Conservation (phyloP, 1,284 basidiomycete genomes). For the Leccinum colubrinum region DNA sequence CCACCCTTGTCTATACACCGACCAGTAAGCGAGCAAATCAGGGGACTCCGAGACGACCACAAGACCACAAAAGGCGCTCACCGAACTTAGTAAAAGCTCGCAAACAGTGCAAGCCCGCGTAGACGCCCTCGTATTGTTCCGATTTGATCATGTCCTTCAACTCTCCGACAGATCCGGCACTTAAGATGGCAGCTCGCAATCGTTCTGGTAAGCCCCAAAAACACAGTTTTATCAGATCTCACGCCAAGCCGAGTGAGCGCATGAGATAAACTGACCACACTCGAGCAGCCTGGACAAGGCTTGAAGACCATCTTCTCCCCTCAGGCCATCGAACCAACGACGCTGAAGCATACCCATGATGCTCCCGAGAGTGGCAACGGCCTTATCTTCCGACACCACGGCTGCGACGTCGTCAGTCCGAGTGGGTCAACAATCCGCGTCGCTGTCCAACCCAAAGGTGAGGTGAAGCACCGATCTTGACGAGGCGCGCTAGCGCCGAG, state of each 20-base stretch:
- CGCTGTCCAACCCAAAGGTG: background rate
- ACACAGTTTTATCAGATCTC: background rate
- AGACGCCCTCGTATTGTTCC: conserved; percentile 1
- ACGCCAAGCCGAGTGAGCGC: background rate
- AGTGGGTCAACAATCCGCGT: background rate
- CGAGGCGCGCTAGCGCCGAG: conserved; percentile 16
- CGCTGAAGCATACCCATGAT: conserved; percentile 24
- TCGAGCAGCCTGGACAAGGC: conserved; percentile 19
- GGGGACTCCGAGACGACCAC: background rate
- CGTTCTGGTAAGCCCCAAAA: conserved; percentile 8
- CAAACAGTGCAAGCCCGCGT: conserved; percentile 26
- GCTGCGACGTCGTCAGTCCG: conserved; percentile 18
- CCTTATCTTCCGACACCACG: conserved; percentile 10
- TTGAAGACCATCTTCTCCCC: conserved; percentile 10
- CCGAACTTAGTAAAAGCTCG: conserved; percentile 17
- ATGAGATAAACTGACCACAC: conserved; percentile 16
- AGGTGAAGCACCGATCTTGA: conserved; percentile 19
- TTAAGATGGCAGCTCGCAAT: conserved; percentile 16
- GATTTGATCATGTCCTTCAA: conserved; percentile 18
- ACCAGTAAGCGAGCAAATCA: background rate
- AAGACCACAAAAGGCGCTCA: conserved; percentile 4
- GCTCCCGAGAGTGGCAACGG: background rate
- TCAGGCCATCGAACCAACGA: too few relatives aligned
- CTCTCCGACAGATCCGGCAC: conserved; percentile 9
- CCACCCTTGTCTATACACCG: background rate